These are phyloP conservation scores for Rhododendron ferrugineum DNA, from an alignment of 148 eudicot species.

Conservation along the genomic window DNA sequence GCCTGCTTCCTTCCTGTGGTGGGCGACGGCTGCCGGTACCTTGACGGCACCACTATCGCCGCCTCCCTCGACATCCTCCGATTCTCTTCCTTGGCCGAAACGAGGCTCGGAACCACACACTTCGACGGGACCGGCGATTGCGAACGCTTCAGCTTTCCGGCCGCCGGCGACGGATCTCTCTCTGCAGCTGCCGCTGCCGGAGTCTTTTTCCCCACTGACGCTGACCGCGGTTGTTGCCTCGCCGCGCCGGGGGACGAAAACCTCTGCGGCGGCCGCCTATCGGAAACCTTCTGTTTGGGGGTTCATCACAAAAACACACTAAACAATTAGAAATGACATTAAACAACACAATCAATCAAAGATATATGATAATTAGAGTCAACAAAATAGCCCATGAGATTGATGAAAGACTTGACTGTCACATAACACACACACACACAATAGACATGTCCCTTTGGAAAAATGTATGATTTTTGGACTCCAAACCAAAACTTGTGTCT, in stretches of 20 bases:
- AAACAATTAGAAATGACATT: not conserved
- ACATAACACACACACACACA: not conserved
- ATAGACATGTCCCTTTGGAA: no score
- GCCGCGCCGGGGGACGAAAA: conserved; percentile 61
- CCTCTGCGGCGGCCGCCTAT: conserved; percentile 49
- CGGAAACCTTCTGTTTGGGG: not conserved
- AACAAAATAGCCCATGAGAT: not conserved
- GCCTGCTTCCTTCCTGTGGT: conserved; percentile 54
- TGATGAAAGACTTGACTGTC: not conserved
- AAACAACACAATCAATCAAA: not conserved
- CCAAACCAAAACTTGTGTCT: no score
- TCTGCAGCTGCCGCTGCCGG: conserved; percentile 17
- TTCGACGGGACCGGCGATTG: conserved; percentile 90
- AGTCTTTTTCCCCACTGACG: conserved; percentile 43
- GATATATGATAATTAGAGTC: not conserved
- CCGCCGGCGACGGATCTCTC: conserved; percentile 79
- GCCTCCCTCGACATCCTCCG: conserved; percentile 54
- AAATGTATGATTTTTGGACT: no score
- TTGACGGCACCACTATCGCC: conserved; percentile 82
- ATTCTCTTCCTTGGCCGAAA: conserved; percentile 64
- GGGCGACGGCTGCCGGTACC: conserved; percentile 93
- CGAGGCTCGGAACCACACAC: conserved; percentile 80
- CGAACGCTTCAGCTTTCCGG: conserved; percentile 59
- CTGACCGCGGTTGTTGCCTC: conserved; percentile 40
- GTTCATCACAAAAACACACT: not conserved